Base-by-base conservation (phyloP, 306 rosid species). In the Pterocarpus santalinus region DNA sequence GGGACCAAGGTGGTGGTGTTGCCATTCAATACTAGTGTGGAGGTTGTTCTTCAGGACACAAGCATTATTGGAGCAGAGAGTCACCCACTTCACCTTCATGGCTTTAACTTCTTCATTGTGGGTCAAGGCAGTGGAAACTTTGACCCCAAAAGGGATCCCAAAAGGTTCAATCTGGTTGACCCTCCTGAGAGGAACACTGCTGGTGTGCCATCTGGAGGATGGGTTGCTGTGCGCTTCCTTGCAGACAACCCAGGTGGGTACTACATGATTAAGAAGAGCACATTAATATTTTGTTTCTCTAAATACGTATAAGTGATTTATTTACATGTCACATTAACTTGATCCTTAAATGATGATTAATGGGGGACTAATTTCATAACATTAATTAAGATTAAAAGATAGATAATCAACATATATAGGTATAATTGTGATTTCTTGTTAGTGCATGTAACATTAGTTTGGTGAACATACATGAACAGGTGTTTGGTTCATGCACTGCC, bases 401-500 rank as follows among this genome's bases (percentile, higher is more conserved):
- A 22, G 28, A 22, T 22, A 22, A 22, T 22, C 28, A 22, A 22
- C 28, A 22, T 22, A 22, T 22, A 22, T 22, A 22, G 28, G 28
- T 22, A 22, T 22, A 22, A 22, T 7, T 58, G 17, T 39, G 44
- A 60, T 71, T 28, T 14, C 33, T 4, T 53, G 55, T 36, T 38
- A 4, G 33, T 44, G 14, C 43, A 28, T 33, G 36, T 70, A 38
- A 53, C 49, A 36, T 41, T 66, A 5, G 55, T 53, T 56, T 28
- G 16, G 11, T 82, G 55, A 16, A 77, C 3, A 38, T 75, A 34
- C 15, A 62, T 75, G 77, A 64, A 16, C 77, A 88, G 97, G 97
- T 15, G 97, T 89, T 76, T 92, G 97, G 97, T 92, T 92, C 60
- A 92, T 92, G 97, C 97, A 92, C 72, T 92, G 94, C 62, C 97